Evolutionary conservation across 495 filamentous ascomycete species (phyloP).

Genomic region (Trichoderma virens): DNA sequence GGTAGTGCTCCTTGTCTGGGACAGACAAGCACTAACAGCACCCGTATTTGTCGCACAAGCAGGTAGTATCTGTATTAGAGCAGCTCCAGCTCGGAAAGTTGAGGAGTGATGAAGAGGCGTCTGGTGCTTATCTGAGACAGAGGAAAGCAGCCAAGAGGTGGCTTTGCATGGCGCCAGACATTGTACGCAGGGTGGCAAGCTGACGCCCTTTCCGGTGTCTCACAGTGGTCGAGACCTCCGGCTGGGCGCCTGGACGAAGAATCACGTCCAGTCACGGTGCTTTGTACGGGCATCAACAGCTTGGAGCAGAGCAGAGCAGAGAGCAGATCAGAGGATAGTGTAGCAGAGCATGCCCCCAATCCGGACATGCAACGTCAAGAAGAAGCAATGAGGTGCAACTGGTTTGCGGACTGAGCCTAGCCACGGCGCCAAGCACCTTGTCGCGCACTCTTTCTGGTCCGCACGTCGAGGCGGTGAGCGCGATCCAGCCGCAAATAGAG

Average conservation of each 20-base stretch:
- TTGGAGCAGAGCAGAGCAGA: too few relatives aligned
- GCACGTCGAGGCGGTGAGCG: constrained; percentile 9
- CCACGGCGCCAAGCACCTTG: not conserved
- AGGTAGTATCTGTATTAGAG: too few relatives aligned
- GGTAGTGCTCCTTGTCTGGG: too few relatives aligned
- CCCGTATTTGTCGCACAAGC: too few relatives aligned
- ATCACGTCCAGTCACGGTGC: too few relatives aligned
- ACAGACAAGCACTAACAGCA: too few relatives aligned
- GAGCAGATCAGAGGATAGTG: too few relatives aligned
- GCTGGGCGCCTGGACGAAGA: not conserved
- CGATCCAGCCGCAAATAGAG: constrained; percentile 1
- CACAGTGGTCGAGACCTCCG: constrained; percentile 1
- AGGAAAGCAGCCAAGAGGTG: constrained; percentile 4
- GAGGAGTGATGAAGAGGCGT: not conserved
- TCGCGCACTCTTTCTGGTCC: too few relatives aligned
- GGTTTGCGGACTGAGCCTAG: not conserved
- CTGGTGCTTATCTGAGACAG: constrained; percentile 1
- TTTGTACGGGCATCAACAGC: too few relatives aligned
- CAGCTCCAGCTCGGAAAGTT: not conserved
- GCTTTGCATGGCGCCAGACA: constrained; percentile 4
- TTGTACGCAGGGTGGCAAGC: constrained; percentile 8
- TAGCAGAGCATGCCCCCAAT: too few relatives aligned
- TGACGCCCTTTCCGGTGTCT: constrained; percentile 6
- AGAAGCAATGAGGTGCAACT: too few relatives aligned
- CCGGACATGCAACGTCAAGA: too few relatives aligned